Percentiles rank a stretch among this genome's conserved stretches.
Evolutionary conservation across 345 rosid genomes (phyloP).

Genomic region (Lepidium didymum): DNA sequence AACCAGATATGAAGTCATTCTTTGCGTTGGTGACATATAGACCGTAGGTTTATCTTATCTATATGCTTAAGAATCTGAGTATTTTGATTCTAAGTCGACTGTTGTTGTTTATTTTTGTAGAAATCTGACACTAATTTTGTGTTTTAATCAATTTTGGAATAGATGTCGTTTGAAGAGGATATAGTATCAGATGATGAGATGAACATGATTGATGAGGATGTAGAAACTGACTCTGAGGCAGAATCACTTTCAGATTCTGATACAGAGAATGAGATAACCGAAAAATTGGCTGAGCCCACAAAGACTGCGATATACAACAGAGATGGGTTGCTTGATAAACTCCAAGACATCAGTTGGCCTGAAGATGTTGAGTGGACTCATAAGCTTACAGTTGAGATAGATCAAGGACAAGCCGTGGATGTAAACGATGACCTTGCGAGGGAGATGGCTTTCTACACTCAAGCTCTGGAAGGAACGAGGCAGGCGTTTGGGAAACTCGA

Average conservation of each 20-base stretch:
- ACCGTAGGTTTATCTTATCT: not conserved
- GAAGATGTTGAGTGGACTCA: constrained; percentile 63
- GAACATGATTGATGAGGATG: constrained; percentile 32
- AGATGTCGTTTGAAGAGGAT: constrained; percentile 35
- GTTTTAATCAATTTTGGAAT: not conserved
- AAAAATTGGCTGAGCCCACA: constrained; percentile 51
- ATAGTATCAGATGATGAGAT: constrained; percentile 36
- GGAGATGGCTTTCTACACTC: constrained; percentile 69
- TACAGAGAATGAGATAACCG: constrained; percentile 49
- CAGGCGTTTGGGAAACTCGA: constrained; percentile 57
- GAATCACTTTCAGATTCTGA: constrained; percentile 57
- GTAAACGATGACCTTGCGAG: constrained; percentile 80
- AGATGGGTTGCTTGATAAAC: constrained; percentile 65
- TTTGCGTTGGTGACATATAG: not conserved
- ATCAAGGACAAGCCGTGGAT: constrained; percentile 67
- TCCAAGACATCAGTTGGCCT: constrained; percentile 80
- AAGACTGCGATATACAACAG: constrained; percentile 51
- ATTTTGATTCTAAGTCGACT: not conserved
- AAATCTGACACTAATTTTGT: not conserved
- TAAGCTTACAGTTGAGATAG: constrained; percentile 51
- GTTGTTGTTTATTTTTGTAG: not conserved
- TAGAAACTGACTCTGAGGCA: constrained; percentile 32
- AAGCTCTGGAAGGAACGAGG: constrained; percentile 71
- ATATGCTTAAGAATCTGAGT: not conserved
- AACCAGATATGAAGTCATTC: not conserved